A percentile compares a stretch with the other conserved stretches of the same genome.
Evolutionary conservation across 2,329 filamentous ascomycete species (phyloP).

Genomic region (Dactylellina leptospora): DNA sequence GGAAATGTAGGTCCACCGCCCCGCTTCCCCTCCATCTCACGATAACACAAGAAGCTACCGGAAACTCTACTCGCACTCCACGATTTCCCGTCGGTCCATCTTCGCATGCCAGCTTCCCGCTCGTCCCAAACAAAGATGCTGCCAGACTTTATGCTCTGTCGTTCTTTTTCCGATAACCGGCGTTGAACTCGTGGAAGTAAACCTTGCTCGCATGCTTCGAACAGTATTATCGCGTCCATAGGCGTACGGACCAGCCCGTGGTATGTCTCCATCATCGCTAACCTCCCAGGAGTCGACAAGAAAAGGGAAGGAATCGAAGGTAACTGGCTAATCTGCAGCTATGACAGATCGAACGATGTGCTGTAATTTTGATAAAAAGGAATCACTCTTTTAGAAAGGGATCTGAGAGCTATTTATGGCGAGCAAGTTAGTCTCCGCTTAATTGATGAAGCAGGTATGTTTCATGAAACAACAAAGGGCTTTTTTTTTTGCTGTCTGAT

Average conservation of each 20-base stretch:
- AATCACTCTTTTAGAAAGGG: neutral
- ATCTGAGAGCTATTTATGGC: neutral
- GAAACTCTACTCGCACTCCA: slow-evolving; percentile 98
- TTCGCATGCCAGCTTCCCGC: slow-evolving; percentile 94
- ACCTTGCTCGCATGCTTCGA: slow-evolving; percentile 92
- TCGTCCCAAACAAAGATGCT: slow-evolving; percentile 99
- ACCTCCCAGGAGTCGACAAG: slow-evolving; percentile 8
- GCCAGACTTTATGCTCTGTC: slow-evolving; percentile 92
- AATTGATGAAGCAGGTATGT: neutral
- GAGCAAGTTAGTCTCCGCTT: neutral
- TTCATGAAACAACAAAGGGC: neutral
- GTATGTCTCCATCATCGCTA: slow-evolving; percentile 86
- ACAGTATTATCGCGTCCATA: slow-evolving; percentile 95
- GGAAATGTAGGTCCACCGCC: slow-evolving; percentile 76
- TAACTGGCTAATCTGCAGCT: neutral
- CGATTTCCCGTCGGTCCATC: slow-evolving; percentile 98
- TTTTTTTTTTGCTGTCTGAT: too few species aligned
- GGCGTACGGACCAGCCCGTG: slow-evolving; percentile 95
- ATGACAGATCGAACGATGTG: neutral
- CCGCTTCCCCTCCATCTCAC: slow-evolving; percentile 98
- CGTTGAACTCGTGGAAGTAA: slow-evolving; percentile 90
- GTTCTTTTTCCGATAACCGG: slow-evolving; percentile 92
- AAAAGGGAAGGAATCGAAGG: neutral
- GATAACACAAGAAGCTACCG: slow-evolving; percentile 94
- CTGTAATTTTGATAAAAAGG: neutral